phyloP scores from a whole-genome alignment of 2,329 filamentous ascomycete species.

The Colletotrichum neosansevieriae region DNA sequence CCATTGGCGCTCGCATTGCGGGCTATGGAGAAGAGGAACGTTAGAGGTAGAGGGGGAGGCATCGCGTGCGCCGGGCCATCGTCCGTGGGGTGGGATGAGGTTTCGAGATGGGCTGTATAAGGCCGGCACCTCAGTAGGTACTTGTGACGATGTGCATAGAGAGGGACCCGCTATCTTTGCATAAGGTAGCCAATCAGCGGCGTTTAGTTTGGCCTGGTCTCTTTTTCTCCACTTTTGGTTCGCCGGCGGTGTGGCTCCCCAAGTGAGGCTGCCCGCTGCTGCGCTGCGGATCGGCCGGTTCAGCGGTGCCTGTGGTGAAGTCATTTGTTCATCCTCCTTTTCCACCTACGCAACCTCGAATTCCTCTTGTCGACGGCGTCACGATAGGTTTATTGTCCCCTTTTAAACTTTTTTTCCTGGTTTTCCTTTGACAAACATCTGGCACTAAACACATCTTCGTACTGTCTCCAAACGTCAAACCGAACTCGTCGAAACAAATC shows the following conservation, averaged over 20 bases:
- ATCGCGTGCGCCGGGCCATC: slow-evolving; percentile 36
- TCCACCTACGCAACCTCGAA: background rate
- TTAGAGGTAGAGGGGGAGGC: slow-evolving; percentile 19
- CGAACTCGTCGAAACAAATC: background rate
- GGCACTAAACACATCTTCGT: background rate
- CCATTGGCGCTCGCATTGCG: slow-evolving; percentile 19
- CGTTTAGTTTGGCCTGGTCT: background rate
- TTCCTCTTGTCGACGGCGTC: slow-evolving; percentile 9
- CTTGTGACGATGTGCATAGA: background rate
- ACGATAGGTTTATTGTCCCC: background rate
- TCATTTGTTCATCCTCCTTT: background rate
- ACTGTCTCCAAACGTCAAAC: no score
- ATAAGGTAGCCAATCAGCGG: slow-evolving; percentile 24
- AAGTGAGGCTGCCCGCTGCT: background rate
- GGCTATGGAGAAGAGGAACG: slow-evolving; percentile 1
- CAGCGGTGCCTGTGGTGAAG: slow-evolving; percentile 5
- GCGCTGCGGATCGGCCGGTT: slow-evolving; percentile 32
- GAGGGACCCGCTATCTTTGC: background rate
- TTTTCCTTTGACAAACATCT: background rate
- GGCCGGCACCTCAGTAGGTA: background rate
- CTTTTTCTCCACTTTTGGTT: slow-evolving; percentile 20
- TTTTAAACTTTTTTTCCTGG: background rate
- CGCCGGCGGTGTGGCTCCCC: slow-evolving; percentile 27
- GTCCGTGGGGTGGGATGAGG: slow-evolving; percentile 28
- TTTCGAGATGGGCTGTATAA: slow-evolving; percentile 23